These are phyloP conservation scores for Ulvella scutata DNA, from an alignment of 139 green algal genomes.

Conservation along the genomic window DNA sequence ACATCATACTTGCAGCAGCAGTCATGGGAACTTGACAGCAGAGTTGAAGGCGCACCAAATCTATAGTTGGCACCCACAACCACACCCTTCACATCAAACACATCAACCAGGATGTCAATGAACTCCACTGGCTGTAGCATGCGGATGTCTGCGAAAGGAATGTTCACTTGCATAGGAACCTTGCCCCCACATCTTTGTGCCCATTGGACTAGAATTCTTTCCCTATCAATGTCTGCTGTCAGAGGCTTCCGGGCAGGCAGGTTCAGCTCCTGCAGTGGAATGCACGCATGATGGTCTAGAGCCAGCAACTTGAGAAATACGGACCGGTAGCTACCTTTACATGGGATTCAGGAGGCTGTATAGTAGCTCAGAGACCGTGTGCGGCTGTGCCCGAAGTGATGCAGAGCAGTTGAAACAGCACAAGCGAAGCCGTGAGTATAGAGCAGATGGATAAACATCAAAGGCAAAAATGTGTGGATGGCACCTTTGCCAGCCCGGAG, in stretches of 20 bases:
- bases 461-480: too few species aligned
- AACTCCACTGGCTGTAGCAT: constrained; percentile 16
- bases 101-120: constrained; percentile 14
- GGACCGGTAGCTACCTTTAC: too few species aligned
- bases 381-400: too few species aligned
- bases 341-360: too few species aligned
- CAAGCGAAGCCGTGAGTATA: too few species aligned
- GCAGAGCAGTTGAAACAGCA: too few species aligned
- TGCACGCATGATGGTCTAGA: too few species aligned
- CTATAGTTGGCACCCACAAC: neutral
- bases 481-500: constrained; percentile 6
- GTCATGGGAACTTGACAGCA: too few species aligned
- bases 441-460: too few species aligned
- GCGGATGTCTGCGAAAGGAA: constrained; percentile 4
- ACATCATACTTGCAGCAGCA: too few species aligned
- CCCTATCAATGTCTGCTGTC: constrained; percentile 11
- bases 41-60: neutral
- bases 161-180: neutral
- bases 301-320: too few species aligned
- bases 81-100: constrained; percentile 5
- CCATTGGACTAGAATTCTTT: constrained; percentile 9
- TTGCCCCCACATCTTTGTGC: constrained; percentile 4
- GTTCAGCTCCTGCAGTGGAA: neutral
- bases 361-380: too few species aligned
- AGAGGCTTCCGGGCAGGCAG: neutral